These are phyloP conservation scores for Dalbergia cochinchinensis DNA, from an alignment of 306 rosid species.

Conservation along the genomic window DNA sequence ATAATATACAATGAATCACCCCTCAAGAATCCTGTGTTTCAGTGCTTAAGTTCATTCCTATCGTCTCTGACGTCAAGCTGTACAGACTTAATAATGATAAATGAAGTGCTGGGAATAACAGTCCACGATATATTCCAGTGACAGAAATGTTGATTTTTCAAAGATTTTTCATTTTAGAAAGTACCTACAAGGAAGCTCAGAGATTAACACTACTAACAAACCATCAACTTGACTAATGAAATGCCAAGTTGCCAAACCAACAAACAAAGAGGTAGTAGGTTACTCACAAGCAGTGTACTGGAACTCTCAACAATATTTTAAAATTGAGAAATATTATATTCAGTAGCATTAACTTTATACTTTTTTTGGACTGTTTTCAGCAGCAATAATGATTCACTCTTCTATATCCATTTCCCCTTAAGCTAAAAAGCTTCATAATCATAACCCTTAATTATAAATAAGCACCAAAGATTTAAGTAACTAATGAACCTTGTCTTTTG, in stretches of 20 bases:
- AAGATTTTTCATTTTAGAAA: conserved; percentile 31
- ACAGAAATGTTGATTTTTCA: conserved; percentile 37
- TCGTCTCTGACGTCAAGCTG: conserved; percentile 29
- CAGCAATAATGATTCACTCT: conserved; percentile 38
- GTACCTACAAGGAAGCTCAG: conserved; percentile 55
- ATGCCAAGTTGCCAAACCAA: conserved; percentile 85
- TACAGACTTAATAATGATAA: conserved; percentile 30
- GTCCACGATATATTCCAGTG: conserved; percentile 40
- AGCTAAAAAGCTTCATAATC: conserved; percentile 36
- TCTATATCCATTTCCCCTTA: conserved; percentile 42
- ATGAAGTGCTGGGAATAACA: conserved; percentile 35
- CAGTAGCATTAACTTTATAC: conserved; percentile 35
- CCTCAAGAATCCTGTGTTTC: conserved; percentile 35
- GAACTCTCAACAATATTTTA: conserved; percentile 57
- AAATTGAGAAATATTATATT: conserved; percentile 35
- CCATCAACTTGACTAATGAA: conserved; percentile 58
- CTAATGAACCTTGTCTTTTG: conserved; percentile 61
- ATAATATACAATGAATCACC: conserved; percentile 49
- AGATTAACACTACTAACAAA: conserved; percentile 53
- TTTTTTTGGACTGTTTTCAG: conserved; percentile 36
- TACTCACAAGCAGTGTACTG: conserved; percentile 70
- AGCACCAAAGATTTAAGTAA: conserved; percentile 42
- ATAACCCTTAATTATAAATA: conserved; percentile 36
- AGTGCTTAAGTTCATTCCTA: not conserved
- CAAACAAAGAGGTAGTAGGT: conserved; percentile 76